phyloP scores from a whole-genome alignment of 257 asterid species.

The Solanum dulcamara region DNA sequence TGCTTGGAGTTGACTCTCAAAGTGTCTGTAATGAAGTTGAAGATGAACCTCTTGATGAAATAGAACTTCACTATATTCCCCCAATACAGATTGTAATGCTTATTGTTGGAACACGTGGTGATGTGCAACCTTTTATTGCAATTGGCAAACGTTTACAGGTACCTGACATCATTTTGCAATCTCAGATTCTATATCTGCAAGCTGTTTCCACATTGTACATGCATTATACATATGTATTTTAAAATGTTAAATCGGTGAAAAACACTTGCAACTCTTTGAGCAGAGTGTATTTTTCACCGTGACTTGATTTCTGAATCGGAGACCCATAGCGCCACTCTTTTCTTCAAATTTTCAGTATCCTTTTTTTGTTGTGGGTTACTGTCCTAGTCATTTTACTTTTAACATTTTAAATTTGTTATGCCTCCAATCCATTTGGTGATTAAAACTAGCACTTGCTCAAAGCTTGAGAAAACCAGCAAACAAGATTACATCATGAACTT shows the following conservation, averaged over 20 bases:
- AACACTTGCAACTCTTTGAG: not conserved
- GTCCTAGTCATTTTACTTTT: not conserved
- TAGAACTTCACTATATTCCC: conserved; percentile 59
- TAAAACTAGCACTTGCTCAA: not conserved
- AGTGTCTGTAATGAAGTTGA: conserved; percentile 30
- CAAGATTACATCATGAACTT: not conserved
- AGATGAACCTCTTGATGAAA: conserved; percentile 50
- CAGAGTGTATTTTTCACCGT: not conserved
- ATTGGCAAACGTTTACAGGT: conserved; percentile 86
- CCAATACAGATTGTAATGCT: conserved; percentile 87
- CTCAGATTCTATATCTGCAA: not conserved
- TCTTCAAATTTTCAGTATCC: not conserved
- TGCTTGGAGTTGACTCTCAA: conserved; percentile 30
- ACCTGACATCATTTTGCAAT: not conserved
- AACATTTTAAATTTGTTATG: not conserved
- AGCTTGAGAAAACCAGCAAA: not conserved
- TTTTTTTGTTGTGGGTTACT: not conserved
- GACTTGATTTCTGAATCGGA: not conserved
- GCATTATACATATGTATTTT: not conserved
- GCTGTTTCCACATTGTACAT: not conserved
- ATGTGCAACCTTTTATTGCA: conserved; percentile 95
- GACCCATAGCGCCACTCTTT: not conserved
- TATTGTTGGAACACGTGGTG: conserved; percentile 96
- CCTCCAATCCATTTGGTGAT: not conserved
- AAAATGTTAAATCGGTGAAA: not conserved